A percentile compares a stretch with the other conserved stretches of the same genome.
Conservation (phyloP, 495 filamentous ascomycete species). For the Aspergillus sclerotioniger region DNA sequence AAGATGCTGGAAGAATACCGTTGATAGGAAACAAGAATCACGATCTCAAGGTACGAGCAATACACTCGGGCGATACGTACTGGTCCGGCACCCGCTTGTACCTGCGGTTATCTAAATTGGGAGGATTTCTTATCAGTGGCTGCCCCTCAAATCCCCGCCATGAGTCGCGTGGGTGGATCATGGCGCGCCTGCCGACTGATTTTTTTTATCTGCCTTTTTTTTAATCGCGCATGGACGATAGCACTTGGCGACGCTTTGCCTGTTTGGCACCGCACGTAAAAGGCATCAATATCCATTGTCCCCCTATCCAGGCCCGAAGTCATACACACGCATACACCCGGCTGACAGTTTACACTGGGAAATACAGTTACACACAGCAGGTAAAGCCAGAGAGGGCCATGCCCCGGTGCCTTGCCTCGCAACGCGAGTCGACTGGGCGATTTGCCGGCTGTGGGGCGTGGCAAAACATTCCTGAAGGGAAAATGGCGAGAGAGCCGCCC, state of each 20-base stretch:
- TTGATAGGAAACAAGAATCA: too few relatives aligned
- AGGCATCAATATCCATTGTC: background rate
- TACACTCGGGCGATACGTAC: conserved; percentile 1
- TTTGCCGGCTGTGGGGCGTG: conserved; percentile 31
- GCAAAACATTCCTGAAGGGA: conserved; percentile 39
- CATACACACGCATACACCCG: background rate
- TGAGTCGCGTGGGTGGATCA: conserved; percentile 23
- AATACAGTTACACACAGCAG: conserved; percentile 2
- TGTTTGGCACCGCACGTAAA: background rate
- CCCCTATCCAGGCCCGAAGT: background rate
- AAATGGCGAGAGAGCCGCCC: conserved; percentile 12
- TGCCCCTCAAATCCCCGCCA: conserved; percentile 28
- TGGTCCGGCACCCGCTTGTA: background rate
- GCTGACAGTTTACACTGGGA: background rate
- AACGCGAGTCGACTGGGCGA: background rate
- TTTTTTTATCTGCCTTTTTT: conserved; percentile 1
- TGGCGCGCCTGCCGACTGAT: conserved; percentile 27
- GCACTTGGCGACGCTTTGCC: background rate
- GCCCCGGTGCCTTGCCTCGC: conserved; percentile 11
- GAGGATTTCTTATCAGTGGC: conserved; percentile 16
- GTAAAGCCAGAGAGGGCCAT: conserved; percentile 3
- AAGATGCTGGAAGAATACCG: too few relatives aligned
- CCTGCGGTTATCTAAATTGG: conserved; percentile 20
- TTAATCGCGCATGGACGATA: conserved; percentile 4
- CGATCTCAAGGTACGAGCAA: background rate